These are phyloP conservation scores for Hyparrhenia diplandra DNA, from an alignment of 176 grass and related monocot genomes.

Conservation along the genomic window DNA sequence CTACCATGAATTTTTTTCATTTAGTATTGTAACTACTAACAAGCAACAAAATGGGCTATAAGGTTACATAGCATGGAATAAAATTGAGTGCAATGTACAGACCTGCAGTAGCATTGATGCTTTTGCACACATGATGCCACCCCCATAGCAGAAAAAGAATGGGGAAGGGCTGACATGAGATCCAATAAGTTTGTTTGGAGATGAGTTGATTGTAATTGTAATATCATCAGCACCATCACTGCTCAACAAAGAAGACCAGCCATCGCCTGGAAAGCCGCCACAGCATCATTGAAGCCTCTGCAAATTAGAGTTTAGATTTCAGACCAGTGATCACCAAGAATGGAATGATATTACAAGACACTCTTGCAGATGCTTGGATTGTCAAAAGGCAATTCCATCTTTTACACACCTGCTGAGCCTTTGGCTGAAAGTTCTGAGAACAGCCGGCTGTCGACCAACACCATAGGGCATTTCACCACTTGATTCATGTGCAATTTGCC, in stretches of 20 bases:
- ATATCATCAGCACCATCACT: slow-evolving; percentile 88
- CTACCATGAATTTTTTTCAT: neutral
- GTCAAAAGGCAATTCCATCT: neutral
- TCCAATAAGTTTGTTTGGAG: slow-evolving; percentile 73
- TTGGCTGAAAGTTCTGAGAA: slow-evolving; percentile 81
- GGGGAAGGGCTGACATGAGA: slow-evolving; percentile 50
- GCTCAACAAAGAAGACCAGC: slow-evolving; percentile 71
- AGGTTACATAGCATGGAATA: neutral
- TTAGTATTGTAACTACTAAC: neutral
- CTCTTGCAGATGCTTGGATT: neutral
- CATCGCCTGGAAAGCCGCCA: slow-evolving; percentile 89
- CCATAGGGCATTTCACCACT: slow-evolving; percentile 80
- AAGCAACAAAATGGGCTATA: neutral
- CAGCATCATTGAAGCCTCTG: slow-evolving; percentile 98
- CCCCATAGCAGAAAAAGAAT: slow-evolving; percentile 59
- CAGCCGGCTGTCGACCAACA: slow-evolving; percentile 73
- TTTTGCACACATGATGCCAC: slow-evolving; percentile 93
- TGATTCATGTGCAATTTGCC: slow-evolving; percentile 81
- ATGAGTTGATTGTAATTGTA: slow-evolving; percentile 71
- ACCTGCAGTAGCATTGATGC: slow-evolving; percentile 98
- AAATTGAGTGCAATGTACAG: neutral
- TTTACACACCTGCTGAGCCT: slow-evolving; percentile 77
- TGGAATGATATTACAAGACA: neutral
- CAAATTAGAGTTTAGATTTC: slow-evolving; percentile 24
- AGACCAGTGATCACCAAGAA: neutral